Base-by-base conservation (phyloP, 441 rosid species). In the Syzygium malaccense region DNA sequence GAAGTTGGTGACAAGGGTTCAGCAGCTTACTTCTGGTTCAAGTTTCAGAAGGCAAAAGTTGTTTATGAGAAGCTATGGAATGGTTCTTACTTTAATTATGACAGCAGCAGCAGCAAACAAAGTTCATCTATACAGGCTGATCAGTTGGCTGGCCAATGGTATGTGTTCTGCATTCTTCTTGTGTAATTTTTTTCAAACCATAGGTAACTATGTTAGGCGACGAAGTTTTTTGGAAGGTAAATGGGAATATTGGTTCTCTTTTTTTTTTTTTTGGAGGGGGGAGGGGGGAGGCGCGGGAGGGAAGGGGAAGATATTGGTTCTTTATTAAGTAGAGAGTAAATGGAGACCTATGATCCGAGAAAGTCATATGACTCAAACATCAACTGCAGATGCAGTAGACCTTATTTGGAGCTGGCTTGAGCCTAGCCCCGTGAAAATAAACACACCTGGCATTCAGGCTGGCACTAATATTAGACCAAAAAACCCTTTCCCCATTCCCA, bases 61-160 rank as follows among this genome's bases (percentile, higher is more conserved):
- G 97, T 90, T 18, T 97, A 96, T 87, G 94, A 94, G 78, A 95
- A 92, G 90, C 85, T 97, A 53, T 97, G 99, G 99, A 97, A 97
- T 89, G 99, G 99, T 57, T 94, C 98, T 49, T 97, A 97, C 92
- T 96, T 96, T 91, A 93, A 95, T 89, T 97, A 96, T 78, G 99
- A 97, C 90, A 88, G 89, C 60, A 96, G 99, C 84, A 90, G 95
- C 26, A 88, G 98, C 68, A 91, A 86, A 30, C 91, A 91, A 85
- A 96, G 99, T 91, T 91, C 95, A 18, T 96, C 99, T 86, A 97
- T 97, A 86, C 99, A 96, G 90, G 97, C 99, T 86, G 99, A 97
- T 95, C 99, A 97, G 89, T 89, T 97, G 91, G 99, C 99, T 60
- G 99, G 99, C 86, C 98, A 96, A 87, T 97, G 99, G 99, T 97